A percentile compares a stretch with the other conserved stretches of the same genome.
phyloP scores from a whole-genome alignment of 345 rosid genomes.

The Aurinia saxatilis region DNA sequence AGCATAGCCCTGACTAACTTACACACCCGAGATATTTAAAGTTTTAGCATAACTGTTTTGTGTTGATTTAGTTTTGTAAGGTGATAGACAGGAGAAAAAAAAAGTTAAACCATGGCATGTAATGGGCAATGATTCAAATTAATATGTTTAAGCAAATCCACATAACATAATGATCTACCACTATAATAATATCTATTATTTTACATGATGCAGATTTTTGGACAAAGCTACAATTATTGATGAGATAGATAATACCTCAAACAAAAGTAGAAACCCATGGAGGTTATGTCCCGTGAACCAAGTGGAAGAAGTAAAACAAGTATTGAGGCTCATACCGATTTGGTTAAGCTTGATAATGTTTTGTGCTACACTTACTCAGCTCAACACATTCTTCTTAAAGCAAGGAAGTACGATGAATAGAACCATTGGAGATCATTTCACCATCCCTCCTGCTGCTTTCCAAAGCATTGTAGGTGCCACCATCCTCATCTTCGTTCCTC shows the following conservation, averaged over 20 bases:
- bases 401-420: slow-evolving; percentile 70
- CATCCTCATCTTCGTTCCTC: slow-evolving; percentile 51
- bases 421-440: slow-evolving; percentile 53
- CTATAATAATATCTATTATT: neutral
- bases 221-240: slow-evolving; percentile 80
- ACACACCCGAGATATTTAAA: no score
- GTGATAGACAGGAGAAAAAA: no score
- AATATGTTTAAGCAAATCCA: no score
- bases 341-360: slow-evolving; percentile 81
- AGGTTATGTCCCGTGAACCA: slow-evolving; percentile 67
- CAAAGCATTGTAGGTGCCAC: slow-evolving; percentile 61
- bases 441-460: slow-evolving; percentile 70
- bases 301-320: slow-evolving; percentile 84
- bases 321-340: slow-evolving; percentile 62
- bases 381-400: slow-evolving; percentile 76
- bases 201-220: slow-evolving; percentile 43
- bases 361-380: slow-evolving; percentile 49
- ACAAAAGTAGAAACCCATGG: slow-evolving; percentile 57
- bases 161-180: no score
- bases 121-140: no score
- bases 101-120: no score
- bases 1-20: no score
- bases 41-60: no score
- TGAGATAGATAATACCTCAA: slow-evolving; percentile 32
- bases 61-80: no score